phyloP scores from a whole-genome alignment of 805 yeast genomes.

The Myxozyma monticola region DNA sequence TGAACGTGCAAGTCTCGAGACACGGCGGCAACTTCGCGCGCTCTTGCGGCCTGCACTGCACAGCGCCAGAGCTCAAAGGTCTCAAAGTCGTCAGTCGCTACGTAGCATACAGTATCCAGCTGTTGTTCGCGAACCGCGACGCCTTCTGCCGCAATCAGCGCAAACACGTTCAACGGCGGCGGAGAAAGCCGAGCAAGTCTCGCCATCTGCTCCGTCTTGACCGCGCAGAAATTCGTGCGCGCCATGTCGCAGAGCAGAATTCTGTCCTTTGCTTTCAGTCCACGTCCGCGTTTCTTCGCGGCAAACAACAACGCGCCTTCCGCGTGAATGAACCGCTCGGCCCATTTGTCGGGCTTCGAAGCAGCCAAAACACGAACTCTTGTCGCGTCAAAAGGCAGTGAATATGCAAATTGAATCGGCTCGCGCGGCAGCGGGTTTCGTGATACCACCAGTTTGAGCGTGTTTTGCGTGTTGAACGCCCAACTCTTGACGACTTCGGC shows the following conservation, averaged over 20 bases:
- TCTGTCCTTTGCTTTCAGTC: conserved; percentile 14
- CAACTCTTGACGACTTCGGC: conserved; percentile 10
- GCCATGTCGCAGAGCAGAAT: conserved; percentile 10
- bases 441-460: conserved; percentile 2
- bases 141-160: too few relatives aligned
- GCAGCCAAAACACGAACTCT: conserved; percentile 1
- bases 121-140: too few relatives aligned
- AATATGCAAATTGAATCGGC: neutral
- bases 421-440: too few relatives aligned
- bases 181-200: too few relatives aligned
- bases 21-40: too few relatives aligned
- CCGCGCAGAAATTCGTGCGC: conserved; percentile 12
- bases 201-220: too few relatives aligned
- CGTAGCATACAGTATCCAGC: too few relatives aligned
- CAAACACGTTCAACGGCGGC: too few relatives aligned
- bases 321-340: conserved; percentile 17
- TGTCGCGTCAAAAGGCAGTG: conserved; percentile 8
- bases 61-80: too few relatives aligned
- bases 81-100: too few relatives aligned
- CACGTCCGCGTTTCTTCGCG: conserved; percentile 15
- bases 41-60: too few relatives aligned
- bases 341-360: conserved; percentile 19
- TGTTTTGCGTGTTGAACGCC: conserved; percentile 6
- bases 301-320: conserved; percentile 9
- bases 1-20: too few relatives aligned